Base-by-base conservation (phyloP, 345 rosid genomes). In the Euclidium syriacum region DNA sequence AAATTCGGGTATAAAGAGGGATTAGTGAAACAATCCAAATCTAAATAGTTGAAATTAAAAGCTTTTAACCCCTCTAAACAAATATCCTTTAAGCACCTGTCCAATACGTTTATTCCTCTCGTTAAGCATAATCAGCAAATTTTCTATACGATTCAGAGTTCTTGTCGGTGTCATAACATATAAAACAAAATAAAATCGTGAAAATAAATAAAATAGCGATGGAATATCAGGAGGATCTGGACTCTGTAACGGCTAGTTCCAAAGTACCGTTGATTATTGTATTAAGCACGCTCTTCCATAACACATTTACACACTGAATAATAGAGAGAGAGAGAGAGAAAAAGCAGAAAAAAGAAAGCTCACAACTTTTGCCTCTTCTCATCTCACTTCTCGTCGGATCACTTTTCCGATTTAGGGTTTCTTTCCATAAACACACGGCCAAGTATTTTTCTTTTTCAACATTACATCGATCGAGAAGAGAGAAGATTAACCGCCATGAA, bases 401-500 rank as follows among this genome's bases (percentile, higher is more conserved):
- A 46, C 53, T 19, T 40, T 53, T 32, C 50, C 47, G 64, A 66
- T 55, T 53, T 19, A 16, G 62, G 70, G 36, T 42, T 67, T 38
- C 33, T 67, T 38, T 48, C 1, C 52, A 22, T 20, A 3, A 27
- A 51, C 58, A 52, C 26, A 6, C 17, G 2, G 27, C 3, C 1
- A 10, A 30, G 17, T 10, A 2, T 4, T 3, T 2, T n/a, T 9
- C 6, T 12, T 18, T 12, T 4, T 15, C 42, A n/a, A 12, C 30
- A 30, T 1, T 58, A 23, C 12, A 10, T 33, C 32, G n/a, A 25
- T 47, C 27, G 39, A 4, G 68, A n/a, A 40, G 33, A 14, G 51
- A 20, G 35, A 32, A 64, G 53, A 7, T 42, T 2, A 30, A 49
- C 30, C 29, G 39, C 77, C 54, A 73, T 87, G 84, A 85, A 77